Evolutionary conservation across 2,329 filamentous ascomycete species (phyloP).

Genomic region (Zymoseptoria crescenta): DNA sequence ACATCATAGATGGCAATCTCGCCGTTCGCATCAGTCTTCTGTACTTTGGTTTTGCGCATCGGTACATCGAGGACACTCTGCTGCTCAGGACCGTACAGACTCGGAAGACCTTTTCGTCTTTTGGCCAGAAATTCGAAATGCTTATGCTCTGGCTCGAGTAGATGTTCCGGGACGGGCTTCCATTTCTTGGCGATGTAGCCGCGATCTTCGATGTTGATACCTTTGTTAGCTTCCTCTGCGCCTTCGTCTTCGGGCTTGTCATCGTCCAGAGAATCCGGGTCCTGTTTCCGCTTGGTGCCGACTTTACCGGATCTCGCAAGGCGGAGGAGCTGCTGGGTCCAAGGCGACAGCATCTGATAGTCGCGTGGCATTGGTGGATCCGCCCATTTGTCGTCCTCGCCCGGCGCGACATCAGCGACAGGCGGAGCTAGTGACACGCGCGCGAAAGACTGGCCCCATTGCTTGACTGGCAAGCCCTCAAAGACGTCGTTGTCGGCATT

Average conservation of each 20-base stretch:
- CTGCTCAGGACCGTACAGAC: conserved; percentile 37
- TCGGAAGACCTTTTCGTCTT: conserved; percentile 51
- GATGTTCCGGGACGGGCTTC: conserved; percentile 48
- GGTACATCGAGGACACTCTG: conserved; percentile 27
- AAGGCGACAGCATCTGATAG: conserved; percentile 64
- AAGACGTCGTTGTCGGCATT: conserved; percentile 59
- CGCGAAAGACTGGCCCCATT: conserved; percentile 61
- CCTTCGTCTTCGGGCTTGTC: conserved; percentile 42
- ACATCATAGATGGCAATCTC: conserved; percentile 80
- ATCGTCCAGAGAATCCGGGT: conserved; percentile 49
- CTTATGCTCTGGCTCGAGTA: conserved; percentile 52
- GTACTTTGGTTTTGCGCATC: conserved; percentile 73
- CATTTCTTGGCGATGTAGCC: conserved; percentile 53
- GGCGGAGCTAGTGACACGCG: conserved; percentile 28
- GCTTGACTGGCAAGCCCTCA: conserved; percentile 75
- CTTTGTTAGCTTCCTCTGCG: conserved; percentile 34
- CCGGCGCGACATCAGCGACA: conserved; percentile 17
- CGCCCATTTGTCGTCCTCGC: conserved; percentile 58
- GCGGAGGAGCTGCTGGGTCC: conserved; percentile 74
- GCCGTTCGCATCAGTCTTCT: conserved; percentile 62
- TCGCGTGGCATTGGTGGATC: conserved; percentile 88
- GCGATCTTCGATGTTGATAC: conserved; percentile 33
- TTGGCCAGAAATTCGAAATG: conserved; percentile 50
- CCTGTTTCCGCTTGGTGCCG: conserved; percentile 55
- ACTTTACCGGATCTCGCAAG: conserved; percentile 64